Evolutionary conservation across 2,329 filamentous ascomycete genomes (phyloP), one percentile per base, ranked within the genome.

Genomic region (Cladosporium halotolerans): DNA sequence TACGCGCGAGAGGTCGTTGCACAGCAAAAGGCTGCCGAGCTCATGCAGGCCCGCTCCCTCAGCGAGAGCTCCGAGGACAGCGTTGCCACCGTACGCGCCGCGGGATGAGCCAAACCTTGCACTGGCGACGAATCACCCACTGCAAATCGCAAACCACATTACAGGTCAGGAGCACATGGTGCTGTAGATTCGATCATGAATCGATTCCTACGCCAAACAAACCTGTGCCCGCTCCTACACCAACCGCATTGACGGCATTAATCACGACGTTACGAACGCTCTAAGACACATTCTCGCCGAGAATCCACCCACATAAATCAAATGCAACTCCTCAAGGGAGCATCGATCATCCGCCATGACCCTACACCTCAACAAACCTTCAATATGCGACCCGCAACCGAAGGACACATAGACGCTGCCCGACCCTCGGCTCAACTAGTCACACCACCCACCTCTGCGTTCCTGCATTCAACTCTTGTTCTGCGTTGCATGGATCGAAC

Each of bases 1-100:
- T 99, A 97, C 66, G 92, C 90, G 0, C 80, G 92, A 51, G 93
- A 99, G 69, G 85, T 96, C 13, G 81, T 96, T 23, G 76, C 82
- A 23, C 83, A 86, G 63, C 75, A 77, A 58, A 76, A 80, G 45
- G 63, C 63, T n/a, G 59, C 60, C 6, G 56, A 64, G 41, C 62
- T 60, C 52, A 61, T 62, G 61, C 42, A 59, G 39, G 55, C 52
- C 36, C 60, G 64, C 14, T 65, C 62, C 28, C 50, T 65, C 41
- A 66, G 63, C 55, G 65, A 66, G 54, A 66, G 63, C 56, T 66
- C 63, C 9, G 57, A 56, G 4, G 65, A 66, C 36, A 67, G 65
- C 51, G 61, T 63, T 14, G 51, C 55, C 38, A 68, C 65, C 32
- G 61, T 68, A 11, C 56, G 59, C 46, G 62, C 64, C 6, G 53